A percentile compares a stretch with the other conserved stretches of the same genome.
Conservation (phyloP, 2,329 filamentous ascomycete species). For the Escovopsis sp. region DNA sequence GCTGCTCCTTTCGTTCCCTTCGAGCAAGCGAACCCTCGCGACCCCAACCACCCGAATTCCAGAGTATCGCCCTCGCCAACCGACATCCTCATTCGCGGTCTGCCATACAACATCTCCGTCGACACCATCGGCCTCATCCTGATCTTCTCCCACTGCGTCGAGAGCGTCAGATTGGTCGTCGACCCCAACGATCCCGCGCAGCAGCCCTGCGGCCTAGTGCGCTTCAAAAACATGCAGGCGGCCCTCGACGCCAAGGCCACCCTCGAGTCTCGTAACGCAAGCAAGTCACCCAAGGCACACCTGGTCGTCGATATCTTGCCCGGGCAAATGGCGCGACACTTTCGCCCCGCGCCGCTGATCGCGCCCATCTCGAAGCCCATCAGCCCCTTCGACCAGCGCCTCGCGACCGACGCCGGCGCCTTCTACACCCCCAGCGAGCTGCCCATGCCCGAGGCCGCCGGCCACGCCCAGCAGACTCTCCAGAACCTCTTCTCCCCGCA, state of each 20-base stretch:
- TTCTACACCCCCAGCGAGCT: slow-evolving; percentile 47
- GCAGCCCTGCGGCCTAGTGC: slow-evolving; percentile 38
- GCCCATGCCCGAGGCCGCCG: slow-evolving; percentile 38
- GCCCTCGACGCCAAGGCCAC: slow-evolving; percentile 42
- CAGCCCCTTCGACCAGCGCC: slow-evolving; percentile 16
- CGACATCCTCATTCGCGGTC: slow-evolving; percentile 36
- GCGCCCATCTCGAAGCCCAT: slow-evolving; percentile 11
- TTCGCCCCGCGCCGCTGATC: slow-evolving; percentile 21
- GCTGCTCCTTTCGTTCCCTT: no score
- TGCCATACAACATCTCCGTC: slow-evolving; percentile 39
- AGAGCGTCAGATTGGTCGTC: slow-evolving; percentile 7
- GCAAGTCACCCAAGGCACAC: slow-evolving; percentile 27
- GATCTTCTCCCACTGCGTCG: slow-evolving; percentile 41
- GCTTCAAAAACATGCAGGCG: slow-evolving; percentile 36
- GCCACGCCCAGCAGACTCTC: slow-evolving; percentile 23
- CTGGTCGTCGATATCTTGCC: slow-evolving; percentile 44
- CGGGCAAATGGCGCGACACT: no score
- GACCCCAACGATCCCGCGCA: slow-evolving; percentile 8
- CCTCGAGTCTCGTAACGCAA: slow-evolving; percentile 40
- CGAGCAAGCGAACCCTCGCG: no score
- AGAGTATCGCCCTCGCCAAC: slow-evolving; percentile 24
- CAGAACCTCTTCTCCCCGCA: slow-evolving; percentile 57
- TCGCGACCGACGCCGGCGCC: slow-evolving; percentile 33
- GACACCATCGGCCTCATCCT: slow-evolving; percentile 42
- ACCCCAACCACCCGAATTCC: slow-evolving; percentile 8